Evolutionary conservation across 352 stramenopile genomes (phyloP), one percentile per base, ranked within the genome.

Genomic region (Globisporangium abappressorium): DNA sequence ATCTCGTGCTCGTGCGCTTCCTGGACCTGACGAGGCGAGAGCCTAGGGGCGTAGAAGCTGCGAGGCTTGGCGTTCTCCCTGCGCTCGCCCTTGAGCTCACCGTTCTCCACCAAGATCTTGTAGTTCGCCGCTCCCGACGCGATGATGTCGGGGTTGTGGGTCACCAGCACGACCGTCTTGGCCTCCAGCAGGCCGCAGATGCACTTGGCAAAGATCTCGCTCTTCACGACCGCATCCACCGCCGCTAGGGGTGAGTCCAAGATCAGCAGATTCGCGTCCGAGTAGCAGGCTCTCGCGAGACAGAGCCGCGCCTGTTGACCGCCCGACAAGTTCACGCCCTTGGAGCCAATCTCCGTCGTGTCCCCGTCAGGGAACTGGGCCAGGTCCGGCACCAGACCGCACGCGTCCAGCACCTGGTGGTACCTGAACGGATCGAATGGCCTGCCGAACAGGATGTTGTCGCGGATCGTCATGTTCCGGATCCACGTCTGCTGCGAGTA

Each of bases 11-110:
- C 11, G 46, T 65, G 49, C 41, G 61, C 36, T 54, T 57, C 18
- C 12, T 68, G 18, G 24, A 58, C 8, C 34, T 62, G 18, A 8
- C 54, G 28, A 36, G 66, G 43, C 26, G 70, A 62, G 1, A 57
- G 20, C n/a, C 1, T 47, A 24, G 47, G 47, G 2, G 43, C 57
- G 20, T 46, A 65, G 6, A 51, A 51, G 20, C 65, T 61, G 34
- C 65, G 56, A 6, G 69, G 49, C 26, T 66, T 57, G 41, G 5
- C 8, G 41, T 9, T n/a, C 5, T 22, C 43, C 15, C 6, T 51
- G 18, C 43, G 43, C 6, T 51, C 1, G 20, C 15, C 18, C 43
- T 22, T 51, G 43, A 49, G 41, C 41, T 47, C 43, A 6, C 43
- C 43, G 43, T 49, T 18, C 5, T 22, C 6, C 5, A 51, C 5